Percentiles rank a stretch among this genome's conserved stretches.
Conservation (phyloP, 2,329 filamentous ascomycete species). For the Helminthosporium solani region DNA sequence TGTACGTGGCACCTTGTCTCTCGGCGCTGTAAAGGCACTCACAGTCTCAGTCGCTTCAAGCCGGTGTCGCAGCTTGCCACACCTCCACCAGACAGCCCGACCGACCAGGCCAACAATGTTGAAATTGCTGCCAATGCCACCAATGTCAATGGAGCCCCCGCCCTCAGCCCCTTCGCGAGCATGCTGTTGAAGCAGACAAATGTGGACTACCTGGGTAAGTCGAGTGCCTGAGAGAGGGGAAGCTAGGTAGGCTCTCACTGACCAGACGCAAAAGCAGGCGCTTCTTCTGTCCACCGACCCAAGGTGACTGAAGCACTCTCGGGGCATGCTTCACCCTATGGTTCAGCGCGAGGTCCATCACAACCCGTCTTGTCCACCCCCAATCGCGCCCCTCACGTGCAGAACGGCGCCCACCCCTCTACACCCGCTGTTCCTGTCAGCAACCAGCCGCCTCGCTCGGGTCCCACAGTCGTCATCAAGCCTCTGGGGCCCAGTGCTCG, state of each 20-base stretch:
- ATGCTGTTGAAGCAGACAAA: constrained; percentile 52
- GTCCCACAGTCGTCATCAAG: constrained; percentile 53
- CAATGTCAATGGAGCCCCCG: constrained; percentile 14
- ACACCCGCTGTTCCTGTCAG: constrained; percentile 15
- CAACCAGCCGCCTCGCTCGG: constrained; percentile 23
- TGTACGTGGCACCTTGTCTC: constrained; percentile 49
- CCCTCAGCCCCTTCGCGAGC: constrained; percentile 55
- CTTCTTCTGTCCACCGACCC: constrained; percentile 10
- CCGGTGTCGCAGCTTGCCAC: constrained; percentile 31
- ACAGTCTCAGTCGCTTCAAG: constrained; percentile 33
- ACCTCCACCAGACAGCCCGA: constrained; percentile 31
- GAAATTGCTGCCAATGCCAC: too few species aligned
- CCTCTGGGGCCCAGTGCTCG: constrained; percentile 43
- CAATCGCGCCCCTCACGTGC: constrained; percentile 14
- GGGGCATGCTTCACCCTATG: constrained; percentile 11
- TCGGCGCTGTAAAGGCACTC: constrained; percentile 12
- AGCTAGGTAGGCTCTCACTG: constrained; percentile 5
- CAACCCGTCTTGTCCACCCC: constrained; percentile 7
- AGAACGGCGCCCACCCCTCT: constrained; percentile 17
- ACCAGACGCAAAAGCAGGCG: constrained; percentile 20
- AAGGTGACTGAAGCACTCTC: constrained; percentile 12
- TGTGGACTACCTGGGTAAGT: constrained; percentile 39
- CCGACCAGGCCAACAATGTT: constrained; percentile 21
- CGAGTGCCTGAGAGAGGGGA: not conserved
- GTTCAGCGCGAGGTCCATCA: constrained; percentile 15